Conservation (phyloP, 306 rosid genomes). For the Dalbergia cultrata region DNA sequence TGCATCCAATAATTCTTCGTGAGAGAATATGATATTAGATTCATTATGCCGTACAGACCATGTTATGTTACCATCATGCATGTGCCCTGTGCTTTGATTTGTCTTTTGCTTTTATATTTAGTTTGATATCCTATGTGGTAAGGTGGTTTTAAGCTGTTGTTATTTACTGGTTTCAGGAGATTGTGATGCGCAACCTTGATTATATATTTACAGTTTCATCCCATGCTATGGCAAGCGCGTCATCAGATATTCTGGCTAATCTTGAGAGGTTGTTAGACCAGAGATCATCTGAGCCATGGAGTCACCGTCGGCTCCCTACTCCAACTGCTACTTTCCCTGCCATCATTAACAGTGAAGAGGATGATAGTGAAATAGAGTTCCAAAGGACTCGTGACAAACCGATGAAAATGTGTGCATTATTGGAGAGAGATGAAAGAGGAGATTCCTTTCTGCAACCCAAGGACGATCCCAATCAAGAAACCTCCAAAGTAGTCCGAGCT, state of each 20-base stretch:
- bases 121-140: constrained; percentile 9
- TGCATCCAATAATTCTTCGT: background rate
- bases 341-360: constrained; percentile 86
- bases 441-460: constrained; percentile 77
- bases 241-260: constrained; percentile 74
- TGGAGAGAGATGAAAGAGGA: constrained; percentile 57
- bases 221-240: constrained; percentile 71
- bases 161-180: constrained; percentile 68
- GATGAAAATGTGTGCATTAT: constrained; percentile 46
- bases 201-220: constrained; percentile 77
- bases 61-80: constrained; percentile 26
- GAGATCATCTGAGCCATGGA: constrained; percentile 92
- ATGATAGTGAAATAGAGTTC: constrained; percentile 70
- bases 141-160: constrained; percentile 23
- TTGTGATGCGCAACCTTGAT: constrained; percentile 89
- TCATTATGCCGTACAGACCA: constrained; percentile 16
- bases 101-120: constrained; percentile 14
- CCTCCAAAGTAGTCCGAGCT: constrained; percentile 73
- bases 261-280: constrained; percentile 80
- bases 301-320: constrained; percentile 85
- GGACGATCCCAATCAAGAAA: constrained; percentile 60
- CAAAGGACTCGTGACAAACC: constrained; percentile 65
- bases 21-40: constrained; percentile 7
- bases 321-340: constrained; percentile 93
- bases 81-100: constrained; percentile 9